A percentile compares a stretch with the other conserved stretches of the same genome.
Evolutionary conservation across 2,329 filamentous ascomycete species (phyloP).

Genomic region (Ceratocystis cacaofunesta): DNA sequence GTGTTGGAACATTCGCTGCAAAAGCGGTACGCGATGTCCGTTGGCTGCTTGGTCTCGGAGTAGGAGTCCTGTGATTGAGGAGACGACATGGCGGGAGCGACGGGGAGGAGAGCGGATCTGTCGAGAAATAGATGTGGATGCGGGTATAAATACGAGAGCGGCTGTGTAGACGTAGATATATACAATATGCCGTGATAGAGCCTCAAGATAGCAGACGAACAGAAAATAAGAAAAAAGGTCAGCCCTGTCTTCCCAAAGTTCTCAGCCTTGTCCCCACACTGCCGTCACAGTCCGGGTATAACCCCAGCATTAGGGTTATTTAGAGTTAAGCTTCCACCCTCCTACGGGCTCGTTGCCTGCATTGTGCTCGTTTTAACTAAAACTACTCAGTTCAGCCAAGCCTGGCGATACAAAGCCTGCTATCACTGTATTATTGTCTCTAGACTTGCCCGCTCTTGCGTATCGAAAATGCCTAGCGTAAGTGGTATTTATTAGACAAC

Average conservation of each 20-base stretch:
- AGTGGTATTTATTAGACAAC: not conserved
- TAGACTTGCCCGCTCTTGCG: too few species aligned
- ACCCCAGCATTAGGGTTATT: not conserved
- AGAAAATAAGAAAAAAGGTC: too few species aligned
- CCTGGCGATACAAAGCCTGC: too few species aligned
- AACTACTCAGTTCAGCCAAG: too few species aligned
- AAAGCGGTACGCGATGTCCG: constrained; percentile 88
- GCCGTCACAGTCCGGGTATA: not conserved
- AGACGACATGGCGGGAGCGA: constrained; percentile 35
- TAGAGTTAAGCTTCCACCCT: not conserved
- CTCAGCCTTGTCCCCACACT: not conserved
- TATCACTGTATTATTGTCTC: too few species aligned
- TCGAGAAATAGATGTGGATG: not conserved
- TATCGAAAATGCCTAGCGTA: constrained; percentile 4
- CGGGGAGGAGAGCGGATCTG: not conserved
- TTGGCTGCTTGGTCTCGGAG: constrained; percentile 40
- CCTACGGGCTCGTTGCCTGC: not conserved
- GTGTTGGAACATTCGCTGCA: constrained; percentile 99
- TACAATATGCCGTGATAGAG: too few species aligned
- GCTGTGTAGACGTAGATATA: too few species aligned
- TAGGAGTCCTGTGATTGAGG: constrained; percentile 23
- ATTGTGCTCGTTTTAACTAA: not conserved
- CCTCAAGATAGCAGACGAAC: too few species aligned
- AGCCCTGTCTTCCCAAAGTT: too few species aligned
- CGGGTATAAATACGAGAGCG: too few species aligned